Percentiles rank a stretch among this genome's conserved stretches.
phyloP scores from a whole-genome alignment of 2,329 filamentous ascomycete species.

The Ophiostoma pallidulum region DNA sequence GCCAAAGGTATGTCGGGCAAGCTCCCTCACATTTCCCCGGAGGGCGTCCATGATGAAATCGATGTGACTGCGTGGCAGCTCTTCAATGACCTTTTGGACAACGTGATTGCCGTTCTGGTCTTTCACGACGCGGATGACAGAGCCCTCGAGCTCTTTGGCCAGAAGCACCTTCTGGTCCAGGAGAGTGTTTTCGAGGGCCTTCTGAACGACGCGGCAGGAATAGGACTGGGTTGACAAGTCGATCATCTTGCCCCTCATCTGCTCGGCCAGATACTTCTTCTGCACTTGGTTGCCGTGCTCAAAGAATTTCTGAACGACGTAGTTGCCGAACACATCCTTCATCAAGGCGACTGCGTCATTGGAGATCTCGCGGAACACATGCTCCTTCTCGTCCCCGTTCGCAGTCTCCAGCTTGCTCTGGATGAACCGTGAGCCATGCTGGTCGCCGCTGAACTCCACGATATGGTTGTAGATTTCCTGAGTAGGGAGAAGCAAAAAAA shows the following conservation, averaged over 20 bases:
- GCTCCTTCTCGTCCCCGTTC: slow-evolving; percentile 92
- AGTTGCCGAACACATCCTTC: slow-evolving; percentile 96
- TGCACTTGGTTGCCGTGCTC: slow-evolving; percentile 91
- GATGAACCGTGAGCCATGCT: slow-evolving; percentile 91
- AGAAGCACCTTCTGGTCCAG: slow-evolving; percentile 64
- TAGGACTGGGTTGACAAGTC: slow-evolving; percentile 81
- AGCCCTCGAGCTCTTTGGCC: slow-evolving; percentile 62
- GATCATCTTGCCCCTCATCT: slow-evolving; percentile 80
- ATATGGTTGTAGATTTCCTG: slow-evolving; percentile 77
- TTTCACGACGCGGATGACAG: slow-evolving; percentile 68
- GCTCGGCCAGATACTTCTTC: slow-evolving; percentile 74
- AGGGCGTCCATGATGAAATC: slow-evolving; percentile 79
- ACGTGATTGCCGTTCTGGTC: slow-evolving; percentile 95
- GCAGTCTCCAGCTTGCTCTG: slow-evolving; percentile 86
- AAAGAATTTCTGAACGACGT: slow-evolving; percentile 96
- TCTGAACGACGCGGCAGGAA: slow-evolving; percentile 91
- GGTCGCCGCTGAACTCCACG: slow-evolving; percentile 91
- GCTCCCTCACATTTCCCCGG: slow-evolving; percentile 59
- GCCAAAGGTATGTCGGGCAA: slow-evolving; percentile 74
- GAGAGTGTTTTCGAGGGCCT: slow-evolving; percentile 84
- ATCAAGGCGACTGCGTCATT: slow-evolving; percentile 79
- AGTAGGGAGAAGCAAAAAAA: neutral
- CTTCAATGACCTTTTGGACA: slow-evolving; percentile 84
- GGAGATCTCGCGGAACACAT: slow-evolving; percentile 78
- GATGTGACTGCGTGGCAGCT: slow-evolving; percentile 67